Evolutionary conservation across 1,284 basidiomycete genomes (phyloP).

Genomic region (Ceratobasidium sp.): DNA sequence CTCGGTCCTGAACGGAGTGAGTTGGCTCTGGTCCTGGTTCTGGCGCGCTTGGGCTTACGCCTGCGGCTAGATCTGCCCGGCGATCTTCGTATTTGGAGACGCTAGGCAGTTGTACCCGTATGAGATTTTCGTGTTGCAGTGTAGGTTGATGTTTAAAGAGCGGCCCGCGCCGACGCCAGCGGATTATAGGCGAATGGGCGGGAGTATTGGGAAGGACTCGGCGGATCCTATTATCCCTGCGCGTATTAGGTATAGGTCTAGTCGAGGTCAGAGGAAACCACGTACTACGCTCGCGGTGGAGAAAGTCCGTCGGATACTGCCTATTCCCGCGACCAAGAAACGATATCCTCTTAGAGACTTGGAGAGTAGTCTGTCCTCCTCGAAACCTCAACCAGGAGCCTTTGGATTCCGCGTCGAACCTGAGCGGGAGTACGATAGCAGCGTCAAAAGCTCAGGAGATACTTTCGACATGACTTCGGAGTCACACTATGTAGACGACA

Average conservation of each 20-base stretch:
- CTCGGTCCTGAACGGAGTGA: slow-evolving; percentile 26
- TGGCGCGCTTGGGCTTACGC: not conserved
- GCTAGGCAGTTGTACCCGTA: slow-evolving; percentile 30
- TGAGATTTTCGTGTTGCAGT: slow-evolving; percentile 30
- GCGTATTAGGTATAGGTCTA: slow-evolving; percentile 6
- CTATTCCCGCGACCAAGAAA: not conserved
- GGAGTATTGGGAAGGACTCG: not conserved
- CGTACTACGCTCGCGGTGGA: not conserved
- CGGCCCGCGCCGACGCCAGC: not conserved
- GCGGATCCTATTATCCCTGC: slow-evolving; percentile 22
- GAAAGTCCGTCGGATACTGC: not conserved
- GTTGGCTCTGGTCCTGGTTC: not conserved
- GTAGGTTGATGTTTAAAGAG: not conserved
- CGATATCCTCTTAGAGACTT: not conserved
- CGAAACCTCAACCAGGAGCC: not conserved
- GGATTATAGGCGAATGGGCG: slow-evolving; percentile 20
- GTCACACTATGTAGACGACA: not conserved
- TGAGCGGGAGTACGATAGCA: too few relatives aligned
- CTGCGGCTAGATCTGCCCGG: slow-evolving; percentile 18
- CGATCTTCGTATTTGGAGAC: slow-evolving; percentile 38
- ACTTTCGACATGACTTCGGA: not conserved
- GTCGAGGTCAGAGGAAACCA: too few relatives aligned
- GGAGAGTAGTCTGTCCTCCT: not conserved
- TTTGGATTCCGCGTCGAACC: not conserved
- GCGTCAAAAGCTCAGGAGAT: too few relatives aligned